Evolutionary conservation across 352 stramenopile genomes (phyloP), one percentile per base, ranked within the genome.

Genomic region (Pythium volutum): DNA sequence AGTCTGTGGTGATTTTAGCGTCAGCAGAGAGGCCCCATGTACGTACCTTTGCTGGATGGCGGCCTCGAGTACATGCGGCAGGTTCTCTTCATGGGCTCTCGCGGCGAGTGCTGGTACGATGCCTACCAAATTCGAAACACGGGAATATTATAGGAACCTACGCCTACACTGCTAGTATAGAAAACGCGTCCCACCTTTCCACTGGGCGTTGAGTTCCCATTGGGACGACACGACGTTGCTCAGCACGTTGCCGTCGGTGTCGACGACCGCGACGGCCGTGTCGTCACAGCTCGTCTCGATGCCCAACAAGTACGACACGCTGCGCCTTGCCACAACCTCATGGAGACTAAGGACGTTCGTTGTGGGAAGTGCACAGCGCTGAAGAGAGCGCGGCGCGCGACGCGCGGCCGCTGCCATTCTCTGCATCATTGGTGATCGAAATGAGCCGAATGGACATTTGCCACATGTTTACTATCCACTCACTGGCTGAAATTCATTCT

Each of bases 201-300:
- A 95, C 68, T 92, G 78, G 49, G 82, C 75, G 60, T 92, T 86
- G 58, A 95, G 79, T 51, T 93, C 86, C 86, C 86, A 95, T 45
- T 99, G 96, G 11, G 92, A 98, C 47, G 93, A 97, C 23, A 98
- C 78, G 39, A 97, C 85, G 76, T 91, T 96, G 63, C 91, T 96
- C 2, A 98, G 71, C 47, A 99, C 97, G 15, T 75, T 74, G 18
- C 96, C 95, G 64, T 97, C 83, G 33, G 79, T 84, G 48, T 94
- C 77, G 20, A 98, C 74, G 33, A 98, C 78, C 7, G 93, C 95
- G 2, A 87, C 93, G 10, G 74, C 86, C 39, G 95, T 98, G 71
- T 98, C 96, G 71, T 98, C 95, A 69, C 96, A 98, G 52, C 89
- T 97, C 25, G 93, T 98, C 73, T 98, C 94, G 65, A 98, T 98